Conservation (phyloP, 208 protist species). For the Leishmania lainsoni region DNA sequence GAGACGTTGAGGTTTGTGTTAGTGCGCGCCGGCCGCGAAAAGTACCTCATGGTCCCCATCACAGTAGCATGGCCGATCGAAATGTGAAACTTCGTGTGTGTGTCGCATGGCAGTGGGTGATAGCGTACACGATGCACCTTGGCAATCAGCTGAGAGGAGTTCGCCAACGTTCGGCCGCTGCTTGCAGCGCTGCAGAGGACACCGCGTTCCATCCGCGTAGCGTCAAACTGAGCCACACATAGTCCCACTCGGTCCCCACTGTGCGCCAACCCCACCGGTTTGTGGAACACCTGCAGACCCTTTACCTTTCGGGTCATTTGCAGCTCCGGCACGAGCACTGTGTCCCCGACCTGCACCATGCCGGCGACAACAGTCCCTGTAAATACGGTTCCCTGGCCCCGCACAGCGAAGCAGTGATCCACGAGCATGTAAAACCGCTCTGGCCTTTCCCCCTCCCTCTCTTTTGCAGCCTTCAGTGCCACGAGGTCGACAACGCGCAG, state of each 20-base stretch:
- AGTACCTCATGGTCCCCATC: conserved; percentile 85
- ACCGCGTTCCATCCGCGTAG: conserved; percentile 89
- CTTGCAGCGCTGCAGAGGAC: conserved; percentile 57
- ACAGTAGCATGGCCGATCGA: conserved; percentile 87
- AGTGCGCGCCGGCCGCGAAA: conserved; percentile 31
- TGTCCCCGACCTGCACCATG: conserved; percentile 74
- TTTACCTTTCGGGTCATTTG: conserved; percentile 89
- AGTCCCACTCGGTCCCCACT: conserved; percentile 93
- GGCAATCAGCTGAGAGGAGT: conserved; percentile 47
- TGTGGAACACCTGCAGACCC: conserved; percentile 95
- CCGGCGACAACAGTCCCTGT: conserved; percentile 96
- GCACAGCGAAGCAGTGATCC: conserved; percentile 98
- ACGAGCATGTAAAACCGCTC: conserved; percentile 93
- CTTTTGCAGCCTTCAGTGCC: conserved; percentile 23
- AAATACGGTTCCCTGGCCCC: conserved; percentile 96
- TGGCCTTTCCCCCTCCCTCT: conserved; percentile 12
- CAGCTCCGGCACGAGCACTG: conserved; percentile 88
- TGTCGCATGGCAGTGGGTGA: conserved; percentile 63
- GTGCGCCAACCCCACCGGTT: conserved; percentile 71
- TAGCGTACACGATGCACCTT: conserved; percentile 78
- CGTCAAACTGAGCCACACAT: conserved; percentile 93
- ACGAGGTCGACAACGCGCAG: conserved; percentile 36
- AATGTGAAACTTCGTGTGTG: conserved; percentile 80
- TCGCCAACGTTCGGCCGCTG: conserved; percentile 13
- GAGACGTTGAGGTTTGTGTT: background rate